These are phyloP conservation scores for Chlamydomonas incerta DNA, from an alignment of 139 green algal genomes.

Conservation along the genomic window DNA sequence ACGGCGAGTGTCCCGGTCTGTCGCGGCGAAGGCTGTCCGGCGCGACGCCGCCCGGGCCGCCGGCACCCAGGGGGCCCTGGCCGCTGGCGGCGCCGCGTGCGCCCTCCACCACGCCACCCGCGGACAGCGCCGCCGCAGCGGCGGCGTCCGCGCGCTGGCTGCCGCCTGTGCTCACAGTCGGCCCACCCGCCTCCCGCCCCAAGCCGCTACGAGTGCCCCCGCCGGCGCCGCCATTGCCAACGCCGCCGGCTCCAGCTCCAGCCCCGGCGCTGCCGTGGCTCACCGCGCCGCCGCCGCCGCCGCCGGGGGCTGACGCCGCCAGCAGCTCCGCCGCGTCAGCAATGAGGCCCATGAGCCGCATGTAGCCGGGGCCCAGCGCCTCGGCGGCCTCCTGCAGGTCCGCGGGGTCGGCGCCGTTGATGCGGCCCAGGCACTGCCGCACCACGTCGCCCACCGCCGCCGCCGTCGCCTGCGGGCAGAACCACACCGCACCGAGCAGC, in stretches of 20 bases:
- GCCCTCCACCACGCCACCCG: not conserved
- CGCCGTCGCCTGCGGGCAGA: too few species aligned
- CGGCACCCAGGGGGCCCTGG: too few species aligned
- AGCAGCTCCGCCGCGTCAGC: not conserved
- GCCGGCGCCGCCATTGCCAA: not conserved
- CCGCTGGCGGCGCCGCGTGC: too few species aligned
- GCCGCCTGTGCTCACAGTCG: too few species aligned
- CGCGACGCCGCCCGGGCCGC: too few species aligned
- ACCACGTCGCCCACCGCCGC: not conserved
- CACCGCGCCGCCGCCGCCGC: too few species aligned
- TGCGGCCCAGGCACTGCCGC: conserved; percentile 23
- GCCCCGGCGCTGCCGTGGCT: too few species aligned
- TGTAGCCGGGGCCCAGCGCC: conserved; percentile 9
- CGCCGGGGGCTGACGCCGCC: not conserved
- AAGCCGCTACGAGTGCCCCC: not conserved
- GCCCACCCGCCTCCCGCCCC: too few species aligned
- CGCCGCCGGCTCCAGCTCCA: too few species aligned
- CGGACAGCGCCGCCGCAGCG: too few species aligned
- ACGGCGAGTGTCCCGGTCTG: not conserved
- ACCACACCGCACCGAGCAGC: too few species aligned
- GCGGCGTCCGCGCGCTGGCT: too few species aligned
- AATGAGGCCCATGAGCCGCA: conserved; percentile 22
- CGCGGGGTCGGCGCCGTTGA: conserved; percentile 3
- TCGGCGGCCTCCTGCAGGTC: conserved; percentile 20
- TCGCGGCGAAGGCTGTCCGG: not conserved